Evolutionary conservation across 2,329 filamentous ascomycete genomes (phyloP), one percentile per base, ranked within the genome.

Genomic region (Escovopsis sp.): DNA sequence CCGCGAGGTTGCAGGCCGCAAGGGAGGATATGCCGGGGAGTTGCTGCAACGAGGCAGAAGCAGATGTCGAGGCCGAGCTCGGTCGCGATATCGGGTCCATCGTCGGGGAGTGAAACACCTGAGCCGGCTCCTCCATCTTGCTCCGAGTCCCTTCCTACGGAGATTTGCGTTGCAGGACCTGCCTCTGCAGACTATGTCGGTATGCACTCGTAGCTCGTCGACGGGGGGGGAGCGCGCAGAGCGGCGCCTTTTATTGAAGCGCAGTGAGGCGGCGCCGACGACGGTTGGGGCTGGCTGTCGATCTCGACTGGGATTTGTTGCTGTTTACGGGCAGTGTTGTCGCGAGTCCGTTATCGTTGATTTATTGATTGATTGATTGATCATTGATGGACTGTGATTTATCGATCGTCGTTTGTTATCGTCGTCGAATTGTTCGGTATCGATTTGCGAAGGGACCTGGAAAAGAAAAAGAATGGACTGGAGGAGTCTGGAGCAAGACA

Each of bases 81-180:
- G 68, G 68, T 49, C 66, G 63, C 28, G 71, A 70, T 45, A 70
- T 66, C 15, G 66, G 60, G 47, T 75, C 71, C 36, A 66, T 54
- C 9, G 58, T 56, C 33, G 63, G 59, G 33, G 61, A 54, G 35
- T 63, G 55, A 37, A 66, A 54, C 39, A 61, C 50, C 42, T 65
- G 63, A 30, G 59, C 49, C 44, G 59, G 62, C 49, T 72, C 69
- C 52, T 72, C 70, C 66, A 72, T 72, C 26, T n/a, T 46, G 41
- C 23, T 23, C 23, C 23, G 23, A 23, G 23, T 23, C 23, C 23
- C 12, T 30, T 26, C 32, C 26, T 15, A 15, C 15, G 15, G 15
- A 15, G 15, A 15, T 23, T 23, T 6, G 6, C 4, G 23, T 23
- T 23, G 6, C 6, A 23, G 23, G 23, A 6, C 23, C 6, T 23